Evolutionary conservation across 768 basidiomycete species (phyloP).

Genomic region (Crepidotus variabilis): DNA sequence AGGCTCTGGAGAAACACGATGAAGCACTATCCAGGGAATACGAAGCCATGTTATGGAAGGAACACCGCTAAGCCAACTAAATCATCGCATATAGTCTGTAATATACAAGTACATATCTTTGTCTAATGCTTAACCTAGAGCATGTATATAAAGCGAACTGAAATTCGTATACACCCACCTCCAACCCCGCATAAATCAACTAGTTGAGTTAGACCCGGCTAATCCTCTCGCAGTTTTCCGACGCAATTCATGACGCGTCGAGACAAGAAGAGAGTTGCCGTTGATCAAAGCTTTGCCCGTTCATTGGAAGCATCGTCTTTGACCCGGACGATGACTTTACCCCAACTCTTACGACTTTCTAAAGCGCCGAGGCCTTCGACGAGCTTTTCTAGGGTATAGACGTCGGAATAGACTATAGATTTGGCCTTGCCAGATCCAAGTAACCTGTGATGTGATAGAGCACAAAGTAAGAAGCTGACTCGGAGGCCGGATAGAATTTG

Average conservation of each 20-base stretch:
- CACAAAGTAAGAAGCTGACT: slow-evolving; percentile 2
- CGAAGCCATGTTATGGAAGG: slow-evolving; percentile 37
- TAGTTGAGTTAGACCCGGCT: too few relatives aligned
- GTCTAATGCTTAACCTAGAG: too few relatives aligned
- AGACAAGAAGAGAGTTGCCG: not conserved
- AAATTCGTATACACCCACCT: too few relatives aligned
- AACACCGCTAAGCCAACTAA: not conserved
- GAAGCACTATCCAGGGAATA: slow-evolving; percentile 21
- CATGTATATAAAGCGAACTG: too few relatives aligned
- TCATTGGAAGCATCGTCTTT: slow-evolving; percentile 38
- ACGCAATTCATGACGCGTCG: not conserved
- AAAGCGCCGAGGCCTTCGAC: slow-evolving; percentile 70
- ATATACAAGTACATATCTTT: too few relatives aligned
- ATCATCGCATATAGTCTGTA: not conserved
- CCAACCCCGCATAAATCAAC: too few relatives aligned
- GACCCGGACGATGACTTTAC: slow-evolving; percentile 75
- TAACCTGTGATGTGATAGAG: slow-evolving; percentile 38
- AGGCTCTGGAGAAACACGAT: slow-evolving; percentile 16
- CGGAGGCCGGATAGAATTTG: not conserved
- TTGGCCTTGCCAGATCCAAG: slow-evolving; percentile 60
- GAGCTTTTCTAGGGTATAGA: slow-evolving; percentile 67
- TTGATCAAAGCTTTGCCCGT: slow-evolving; percentile 40
- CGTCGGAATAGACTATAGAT: slow-evolving; percentile 66
- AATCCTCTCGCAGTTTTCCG: not conserved
- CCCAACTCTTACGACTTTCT: slow-evolving; percentile 87